Base-by-base conservation (phyloP, 192 early-diverging fungal species). In the Lunasporangiospora selenospora region DNA sequence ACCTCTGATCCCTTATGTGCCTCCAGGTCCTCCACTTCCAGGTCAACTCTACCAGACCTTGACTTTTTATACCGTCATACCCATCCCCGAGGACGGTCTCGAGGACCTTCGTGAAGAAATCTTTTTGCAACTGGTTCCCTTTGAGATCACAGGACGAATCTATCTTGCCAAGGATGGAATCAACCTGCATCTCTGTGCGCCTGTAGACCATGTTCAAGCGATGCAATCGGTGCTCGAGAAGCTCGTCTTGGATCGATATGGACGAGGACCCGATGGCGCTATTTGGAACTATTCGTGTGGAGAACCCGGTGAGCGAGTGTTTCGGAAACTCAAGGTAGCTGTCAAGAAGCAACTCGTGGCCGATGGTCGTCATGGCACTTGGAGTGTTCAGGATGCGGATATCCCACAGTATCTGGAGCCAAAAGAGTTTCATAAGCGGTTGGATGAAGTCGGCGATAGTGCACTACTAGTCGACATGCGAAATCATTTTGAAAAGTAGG, bases 161-260 rank as follows among this genome's bases (percentile, higher is more conserved):
- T 93, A 93, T 64, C 75, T 93, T 9, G 81, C 85, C 39, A 78
- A 80, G 19, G 85, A 93, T 67, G 91, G 91, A 2, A 85, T 93
- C 69, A 93, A 93, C 58, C 85, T 89, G 9, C 91, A 93, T 62
- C 71, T 91, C 4, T 86, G 87, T 39, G 78, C 83, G 30, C 89
- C 89, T 15, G 42, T 65, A 11, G 63, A 82, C 6, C 77, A 84
- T 36, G 47, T 83, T n/a, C 18, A 48, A 0, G 52, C 64, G 37
- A 37, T 76, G 0, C 50, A 75, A 6, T 53, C 67, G 0, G 42
- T 44, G 10, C 36, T 70, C 16, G 19, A 61, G n/a, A 23, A 61
- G 2, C 47, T 81, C 48, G 66, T 70, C 1, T 53, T 61, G 23
- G 66, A 70, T 36, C 51, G 58, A 4, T 70, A 55, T 7, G 66